A percentile compares a stretch with the other conserved stretches of the same genome.
phyloP scores from a whole-genome alignment of 345 rosid species.

The Pistacia vera region DNA sequence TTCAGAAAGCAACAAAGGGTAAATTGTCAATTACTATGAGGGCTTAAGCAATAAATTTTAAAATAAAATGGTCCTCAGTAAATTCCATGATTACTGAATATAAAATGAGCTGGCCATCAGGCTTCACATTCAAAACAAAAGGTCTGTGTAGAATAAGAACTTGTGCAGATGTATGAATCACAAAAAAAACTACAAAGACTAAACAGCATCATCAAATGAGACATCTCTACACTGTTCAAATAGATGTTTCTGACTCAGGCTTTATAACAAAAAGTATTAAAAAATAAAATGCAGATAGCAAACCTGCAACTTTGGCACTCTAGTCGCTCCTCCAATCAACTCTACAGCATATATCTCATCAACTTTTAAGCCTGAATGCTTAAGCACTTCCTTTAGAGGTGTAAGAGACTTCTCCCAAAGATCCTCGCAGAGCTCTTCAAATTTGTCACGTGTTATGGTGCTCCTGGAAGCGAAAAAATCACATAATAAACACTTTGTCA shows the following conservation, averaged over 20 bases:
- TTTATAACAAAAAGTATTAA: constrained; percentile 8
- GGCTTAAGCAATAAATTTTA: neutral
- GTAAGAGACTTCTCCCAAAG: constrained; percentile 87
- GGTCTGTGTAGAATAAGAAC: neutral
- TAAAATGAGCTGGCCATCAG: neutral
- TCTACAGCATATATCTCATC: constrained; percentile 91
- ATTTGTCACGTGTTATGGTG: constrained; percentile 89
- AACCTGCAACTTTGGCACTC: constrained; percentile 99
- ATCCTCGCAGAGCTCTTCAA: constrained; percentile 95
- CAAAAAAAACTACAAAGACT: neutral
- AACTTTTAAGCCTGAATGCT: constrained; percentile 70
- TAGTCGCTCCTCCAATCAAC: constrained; percentile 94
- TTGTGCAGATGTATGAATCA: neutral
- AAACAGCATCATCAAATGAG: neutral
- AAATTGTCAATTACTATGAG: neutral
- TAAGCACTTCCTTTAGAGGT: constrained; percentile 80
- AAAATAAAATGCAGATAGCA: constrained; percentile 23
- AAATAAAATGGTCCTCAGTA: no score
- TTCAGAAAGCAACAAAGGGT: no score
- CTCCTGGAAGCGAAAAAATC: constrained; percentile 62
- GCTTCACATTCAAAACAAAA: neutral
- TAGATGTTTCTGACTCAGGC: constrained; percentile 3
- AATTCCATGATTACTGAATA: neutral
- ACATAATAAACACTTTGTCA: neutral
- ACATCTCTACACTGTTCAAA: neutral